phyloP scores from a whole-genome alignment of 805 yeast species.

The Cyberlindnera sargentensis region DNA sequence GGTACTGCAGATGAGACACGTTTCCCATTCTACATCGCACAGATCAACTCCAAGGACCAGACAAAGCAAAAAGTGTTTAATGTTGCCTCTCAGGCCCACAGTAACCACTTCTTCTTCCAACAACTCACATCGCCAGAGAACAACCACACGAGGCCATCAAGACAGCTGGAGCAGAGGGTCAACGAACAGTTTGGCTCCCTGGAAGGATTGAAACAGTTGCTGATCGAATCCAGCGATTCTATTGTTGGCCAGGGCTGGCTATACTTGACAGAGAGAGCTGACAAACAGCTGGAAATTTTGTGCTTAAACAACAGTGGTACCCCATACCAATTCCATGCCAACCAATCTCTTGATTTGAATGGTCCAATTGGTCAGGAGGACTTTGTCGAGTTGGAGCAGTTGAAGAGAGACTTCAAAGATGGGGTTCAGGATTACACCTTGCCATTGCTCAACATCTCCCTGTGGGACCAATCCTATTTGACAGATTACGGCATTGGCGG shows the following conservation, averaged over 20 bases:
- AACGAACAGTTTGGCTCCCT: slow-evolving; percentile 31
- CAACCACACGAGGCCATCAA: slow-evolving; percentile 28
- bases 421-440: slow-evolving; percentile 53
- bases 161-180: slow-evolving; percentile 29
- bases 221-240: slow-evolving; percentile 20
- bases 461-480: slow-evolving; percentile 88
- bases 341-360: slow-evolving; percentile 71
- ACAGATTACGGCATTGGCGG: slow-evolving; percentile 78
- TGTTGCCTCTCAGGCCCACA: slow-evolving; percentile 84
- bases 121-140: slow-evolving; percentile 34
- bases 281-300: slow-evolving; percentile 48
- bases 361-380: slow-evolving; percentile 57
- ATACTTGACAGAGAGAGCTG: slow-evolving; percentile 58
- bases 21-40: slow-evolving; percentile 62
- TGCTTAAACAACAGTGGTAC: slow-evolving; percentile 69
- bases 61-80: slow-evolving; percentile 70
- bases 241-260: slow-evolving; percentile 65
- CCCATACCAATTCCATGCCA: slow-evolving; percentile 62
- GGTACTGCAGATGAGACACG: slow-evolving; percentile 79
- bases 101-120: slow-evolving; percentile 83
- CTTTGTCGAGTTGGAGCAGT: slow-evolving; percentile 35
- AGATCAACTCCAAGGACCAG: slow-evolving; percentile 60
- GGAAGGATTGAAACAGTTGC: slow-evolving; percentile 9
- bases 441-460: slow-evolving; percentile 70
- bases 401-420: slow-evolving; percentile 33